Conservation (phyloP, 2,329 filamentous ascomycete genomes). For the Akanthomyces lecanii region DNA sequence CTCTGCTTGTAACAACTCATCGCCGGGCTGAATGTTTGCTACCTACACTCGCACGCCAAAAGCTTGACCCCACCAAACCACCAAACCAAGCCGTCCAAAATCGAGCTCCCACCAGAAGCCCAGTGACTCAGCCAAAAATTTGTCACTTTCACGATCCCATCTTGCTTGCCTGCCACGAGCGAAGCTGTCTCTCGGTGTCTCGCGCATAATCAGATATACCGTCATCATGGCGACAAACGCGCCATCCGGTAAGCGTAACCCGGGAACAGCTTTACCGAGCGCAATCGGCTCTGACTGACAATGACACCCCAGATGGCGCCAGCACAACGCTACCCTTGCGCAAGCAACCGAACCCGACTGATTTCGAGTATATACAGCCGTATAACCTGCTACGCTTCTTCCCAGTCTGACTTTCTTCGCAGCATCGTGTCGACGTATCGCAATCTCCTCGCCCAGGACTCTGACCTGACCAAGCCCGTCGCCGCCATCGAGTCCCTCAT, state of each 20-base stretch:
- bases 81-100: neutral
- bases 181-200: neutral
- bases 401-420: neutral
- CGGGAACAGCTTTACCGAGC: neutral
- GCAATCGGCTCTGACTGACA: neutral
- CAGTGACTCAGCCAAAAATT: slow-evolving; percentile 17
- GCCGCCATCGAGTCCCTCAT: slow-evolving; percentile 92
- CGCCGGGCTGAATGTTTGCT: too few relatives aligned
- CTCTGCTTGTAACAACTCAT: too few relatives aligned
- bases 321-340: slow-evolving; percentile 26
- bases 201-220: neutral
- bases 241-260: neutral
- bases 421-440: slow-evolving; percentile 56
- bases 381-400: neutral
- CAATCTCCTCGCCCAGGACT: slow-evolving; percentile 57
- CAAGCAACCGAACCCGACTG: slow-evolving; percentile 22
- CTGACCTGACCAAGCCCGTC: slow-evolving; percentile 90
- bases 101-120: neutral
- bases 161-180: neutral
- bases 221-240: slow-evolving; percentile 6
- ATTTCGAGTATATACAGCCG: slow-evolving; percentile 32
- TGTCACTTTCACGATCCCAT: neutral
- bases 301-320: slow-evolving; percentile 6
- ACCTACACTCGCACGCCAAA: neutral
- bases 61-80: slow-evolving; percentile 10